Percentiles rank a stretch among this genome's conserved stretches.
phyloP scores from a whole-genome alignment of 306 rosid species.

The cucumber (Cucumis sativus) region DNA sequence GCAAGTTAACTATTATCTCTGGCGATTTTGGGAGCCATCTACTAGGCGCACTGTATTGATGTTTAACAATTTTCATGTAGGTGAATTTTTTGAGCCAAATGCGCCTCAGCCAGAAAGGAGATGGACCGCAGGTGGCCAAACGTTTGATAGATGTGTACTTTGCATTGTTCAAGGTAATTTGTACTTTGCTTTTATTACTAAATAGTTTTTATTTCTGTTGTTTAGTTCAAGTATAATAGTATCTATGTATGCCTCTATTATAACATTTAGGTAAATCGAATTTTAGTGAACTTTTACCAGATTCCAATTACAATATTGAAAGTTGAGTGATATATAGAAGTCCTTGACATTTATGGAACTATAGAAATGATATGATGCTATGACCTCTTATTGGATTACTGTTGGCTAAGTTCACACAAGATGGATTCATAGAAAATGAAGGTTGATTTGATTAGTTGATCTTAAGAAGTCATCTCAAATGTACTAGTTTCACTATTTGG shows the following conservation, averaged over 20 bases:
- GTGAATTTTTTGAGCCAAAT: conserved; percentile 90
- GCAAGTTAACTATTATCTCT: neutral
- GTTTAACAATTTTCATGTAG: conserved; percentile 26
- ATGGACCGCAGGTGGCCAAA: conserved; percentile 94
- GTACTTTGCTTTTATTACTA: neutral
- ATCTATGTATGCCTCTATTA: neutral
- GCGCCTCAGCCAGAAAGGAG: conserved; percentile 62
- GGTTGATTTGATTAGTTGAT: neutral
- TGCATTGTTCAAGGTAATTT: conserved; percentile 84
- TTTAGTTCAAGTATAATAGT: neutral
- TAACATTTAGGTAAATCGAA: neutral
- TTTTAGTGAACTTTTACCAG: neutral
- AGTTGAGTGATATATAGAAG: neutral
- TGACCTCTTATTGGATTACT: neutral
- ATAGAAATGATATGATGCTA: neutral
- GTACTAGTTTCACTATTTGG: neutral
- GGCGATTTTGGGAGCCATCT: neutral
- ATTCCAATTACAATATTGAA: neutral
- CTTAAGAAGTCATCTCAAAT: neutral
- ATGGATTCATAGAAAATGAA: neutral
- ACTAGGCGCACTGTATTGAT: neutral
- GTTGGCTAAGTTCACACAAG: neutral
- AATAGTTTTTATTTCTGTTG: neutral
- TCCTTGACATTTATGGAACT: neutral
- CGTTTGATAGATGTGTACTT: conserved; percentile 80